Conservation (phyloP, 768 basidiomycete genomes). For the Termitomyces sp. region DNA sequence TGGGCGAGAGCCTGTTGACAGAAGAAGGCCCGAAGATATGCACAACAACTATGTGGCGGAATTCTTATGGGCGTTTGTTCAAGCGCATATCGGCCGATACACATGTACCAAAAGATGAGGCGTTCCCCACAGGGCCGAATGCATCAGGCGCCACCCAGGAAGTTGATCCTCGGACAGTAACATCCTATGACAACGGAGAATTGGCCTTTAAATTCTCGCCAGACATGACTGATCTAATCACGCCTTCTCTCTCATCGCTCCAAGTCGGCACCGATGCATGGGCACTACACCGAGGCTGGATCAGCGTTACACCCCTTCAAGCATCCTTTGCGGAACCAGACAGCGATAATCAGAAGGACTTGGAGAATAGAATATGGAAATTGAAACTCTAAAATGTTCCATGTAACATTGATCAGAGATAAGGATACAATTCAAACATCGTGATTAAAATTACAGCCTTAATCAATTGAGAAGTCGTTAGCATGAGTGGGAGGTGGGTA, state of each 20-base stretch:
- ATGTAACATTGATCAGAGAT: neutral
- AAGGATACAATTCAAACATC: neutral
- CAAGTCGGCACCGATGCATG: constrained; percentile 80
- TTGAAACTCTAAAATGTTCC: constrained; percentile 43
- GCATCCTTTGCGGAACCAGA: constrained; percentile 70
- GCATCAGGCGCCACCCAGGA: constrained; percentile 17
- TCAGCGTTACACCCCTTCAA: constrained; percentile 73
- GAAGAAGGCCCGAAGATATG: constrained; percentile 59
- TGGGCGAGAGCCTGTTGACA: constrained; percentile 59
- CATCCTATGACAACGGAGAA: constrained; percentile 19
- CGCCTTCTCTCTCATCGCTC: constrained; percentile 49
- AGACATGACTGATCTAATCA: constrained; percentile 64
- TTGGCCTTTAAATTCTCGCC: constrained; percentile 72
- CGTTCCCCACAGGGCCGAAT: constrained; percentile 37
- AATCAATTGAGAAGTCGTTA: neutral
- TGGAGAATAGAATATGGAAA: constrained; percentile 41
- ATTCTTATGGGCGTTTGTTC: constrained; percentile 80
- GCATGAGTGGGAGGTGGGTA: neutral
- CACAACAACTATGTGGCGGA: constrained; percentile 86
- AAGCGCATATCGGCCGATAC: constrained; percentile 31
- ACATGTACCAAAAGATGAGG: constrained; percentile 17
- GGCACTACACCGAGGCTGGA: constrained; percentile 67
- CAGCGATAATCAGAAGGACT: constrained; percentile 25
- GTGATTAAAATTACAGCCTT: neutral
- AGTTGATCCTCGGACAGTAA: neutral